Evolutionary conservation across 2,329 filamentous ascomycete genomes (phyloP).

Genomic region (Curvularia lunata): DNA sequence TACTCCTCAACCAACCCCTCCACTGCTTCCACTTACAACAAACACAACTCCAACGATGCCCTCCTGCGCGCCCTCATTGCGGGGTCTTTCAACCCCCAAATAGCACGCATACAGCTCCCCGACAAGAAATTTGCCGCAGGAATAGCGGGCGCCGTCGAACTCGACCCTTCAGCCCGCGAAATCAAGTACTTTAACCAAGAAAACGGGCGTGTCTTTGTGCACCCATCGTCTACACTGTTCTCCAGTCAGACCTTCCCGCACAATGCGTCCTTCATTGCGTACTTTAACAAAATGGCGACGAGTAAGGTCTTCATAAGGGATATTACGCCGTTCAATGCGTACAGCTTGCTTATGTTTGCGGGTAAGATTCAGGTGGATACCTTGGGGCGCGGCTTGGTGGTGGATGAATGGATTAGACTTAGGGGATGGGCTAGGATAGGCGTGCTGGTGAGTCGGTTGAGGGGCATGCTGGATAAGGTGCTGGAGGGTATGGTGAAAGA

Average conservation of each 20-base stretch:
- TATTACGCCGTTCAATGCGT: slow-evolving; percentile 90
- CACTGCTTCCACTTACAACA: slow-evolving; percentile 51
- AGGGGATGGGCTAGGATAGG: slow-evolving; percentile 95
- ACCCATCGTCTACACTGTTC: slow-evolving; percentile 87
- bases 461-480: slow-evolving; percentile 85
- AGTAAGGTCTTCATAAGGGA: slow-evolving; percentile 92
- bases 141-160: slow-evolving; percentile 85
- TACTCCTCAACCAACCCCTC: slow-evolving; percentile 42
- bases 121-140: slow-evolving; percentile 94
- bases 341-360: slow-evolving; percentile 85
- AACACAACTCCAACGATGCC: slow-evolving; percentile 55
- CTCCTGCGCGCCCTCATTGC: slow-evolving; percentile 58
- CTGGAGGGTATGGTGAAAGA: slow-evolving; percentile 82
- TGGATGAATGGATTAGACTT: slow-evolving; percentile 88
- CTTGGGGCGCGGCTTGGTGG: slow-evolving; percentile 80
- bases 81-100: slow-evolving; percentile 71
- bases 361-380: slow-evolving; percentile 87
- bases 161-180: slow-evolving; percentile 88
- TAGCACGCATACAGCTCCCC: slow-evolving; percentile 89
- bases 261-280: slow-evolving; percentile 80
- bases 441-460: slow-evolving; percentile 80
- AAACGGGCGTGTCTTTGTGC: slow-evolving; percentile 78
- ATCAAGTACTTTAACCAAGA: slow-evolving; percentile 83
- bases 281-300: slow-evolving; percentile 91
- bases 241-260: slow-evolving; percentile 77